These are phyloP conservation scores for Aspergillus neoniger DNA, from an alignment of 2,329 filamentous ascomycete genomes.

Conservation along the genomic window DNA sequence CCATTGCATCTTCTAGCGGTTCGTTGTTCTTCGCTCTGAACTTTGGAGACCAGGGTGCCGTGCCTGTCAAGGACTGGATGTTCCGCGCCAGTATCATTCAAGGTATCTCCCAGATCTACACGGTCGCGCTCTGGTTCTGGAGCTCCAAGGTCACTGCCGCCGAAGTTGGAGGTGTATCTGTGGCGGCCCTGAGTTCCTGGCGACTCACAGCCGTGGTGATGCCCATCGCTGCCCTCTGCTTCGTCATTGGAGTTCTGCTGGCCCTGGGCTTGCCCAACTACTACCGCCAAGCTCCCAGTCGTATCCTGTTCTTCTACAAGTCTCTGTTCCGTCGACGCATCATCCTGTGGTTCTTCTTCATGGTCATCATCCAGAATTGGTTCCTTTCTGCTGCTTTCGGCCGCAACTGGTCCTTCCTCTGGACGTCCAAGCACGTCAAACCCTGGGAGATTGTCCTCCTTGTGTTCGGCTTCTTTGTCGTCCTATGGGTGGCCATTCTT, in stretches of 20 bases:
- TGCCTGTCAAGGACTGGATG: conserved; percentile 64
- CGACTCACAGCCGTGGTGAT: conserved; percentile 7
- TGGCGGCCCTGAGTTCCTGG: neutral
- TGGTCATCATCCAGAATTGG: conserved; percentile 9
- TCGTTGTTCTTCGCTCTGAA: conserved; percentile 67
- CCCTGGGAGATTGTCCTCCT: neutral
- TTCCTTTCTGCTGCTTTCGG: conserved; percentile 3
- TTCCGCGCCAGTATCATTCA: conserved; percentile 67
- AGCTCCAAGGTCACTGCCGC: conserved; percentile 53
- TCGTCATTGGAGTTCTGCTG: neutral
- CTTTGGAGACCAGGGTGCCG: conserved; percentile 64
- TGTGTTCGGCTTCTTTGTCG: neutral
- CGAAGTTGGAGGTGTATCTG: neutral
- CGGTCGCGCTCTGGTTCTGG: conserved; percentile 67
- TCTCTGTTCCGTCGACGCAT: conserved; percentile 5
- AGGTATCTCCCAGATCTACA: conserved; percentile 66
- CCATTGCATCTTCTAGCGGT: conserved; percentile 61
- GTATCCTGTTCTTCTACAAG: conserved; percentile 7
- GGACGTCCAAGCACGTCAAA: conserved; percentile 4
- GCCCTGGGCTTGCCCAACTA: conserved; percentile 7
- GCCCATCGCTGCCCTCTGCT: conserved; percentile 1
- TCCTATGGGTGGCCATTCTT: neutral
- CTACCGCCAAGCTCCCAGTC: conserved; percentile 6
- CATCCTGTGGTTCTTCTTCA: conserved; percentile 9
- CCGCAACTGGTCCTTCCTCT: conserved; percentile 10